Evolutionary conservation across 495 filamentous ascomycete species (phyloP).

Genomic region (Lophiostoma macrostomum): DNA sequence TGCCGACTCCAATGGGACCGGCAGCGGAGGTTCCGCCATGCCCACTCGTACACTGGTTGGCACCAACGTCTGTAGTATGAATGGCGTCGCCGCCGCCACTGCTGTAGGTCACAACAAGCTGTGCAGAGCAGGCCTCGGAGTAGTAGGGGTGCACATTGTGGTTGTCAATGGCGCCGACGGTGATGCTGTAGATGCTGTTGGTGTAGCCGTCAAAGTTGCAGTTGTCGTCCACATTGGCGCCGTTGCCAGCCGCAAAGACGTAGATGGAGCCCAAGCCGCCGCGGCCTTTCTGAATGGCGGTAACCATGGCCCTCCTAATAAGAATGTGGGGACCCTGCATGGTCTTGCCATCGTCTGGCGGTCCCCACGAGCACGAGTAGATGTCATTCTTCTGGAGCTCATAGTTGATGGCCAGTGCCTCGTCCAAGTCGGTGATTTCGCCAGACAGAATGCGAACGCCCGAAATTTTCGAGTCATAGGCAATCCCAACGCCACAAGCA

Average conservation of each 20-base stretch:
- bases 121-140: constrained; percentile 92
- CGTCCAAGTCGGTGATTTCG: constrained; percentile 86
- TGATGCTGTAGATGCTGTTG: constrained; percentile 98
- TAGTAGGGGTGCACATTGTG: constrained; percentile 85
- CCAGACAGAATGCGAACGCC: constrained; percentile 88
- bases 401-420: constrained; percentile 89
- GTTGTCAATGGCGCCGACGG: constrained; percentile 88
- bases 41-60: constrained; percentile 66
- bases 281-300: constrained; percentile 85
- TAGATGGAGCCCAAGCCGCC: constrained; percentile 83
- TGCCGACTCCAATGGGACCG: constrained; percentile 84
- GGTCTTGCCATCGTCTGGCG: constrained; percentile 82
- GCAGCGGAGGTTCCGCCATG: constrained; percentile 98
- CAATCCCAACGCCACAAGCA: constrained; percentile 93
- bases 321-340: constrained; percentile 94
- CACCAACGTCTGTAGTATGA: constrained; percentile 92
- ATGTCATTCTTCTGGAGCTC: constrained; percentile 89
- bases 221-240: constrained; percentile 82
- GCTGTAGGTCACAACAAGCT: constrained; percentile 93
- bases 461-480: constrained; percentile 84
- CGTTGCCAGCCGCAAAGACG: constrained; percentile 96
- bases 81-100: constrained; percentile 86
- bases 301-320: constrained; percentile 85
- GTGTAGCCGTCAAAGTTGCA: constrained; percentile 99
- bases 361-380: constrained; percentile 98